Evolutionary conservation across 106 monocot species (phyloP).

Genomic region (Ottelia alismoides): DNA sequence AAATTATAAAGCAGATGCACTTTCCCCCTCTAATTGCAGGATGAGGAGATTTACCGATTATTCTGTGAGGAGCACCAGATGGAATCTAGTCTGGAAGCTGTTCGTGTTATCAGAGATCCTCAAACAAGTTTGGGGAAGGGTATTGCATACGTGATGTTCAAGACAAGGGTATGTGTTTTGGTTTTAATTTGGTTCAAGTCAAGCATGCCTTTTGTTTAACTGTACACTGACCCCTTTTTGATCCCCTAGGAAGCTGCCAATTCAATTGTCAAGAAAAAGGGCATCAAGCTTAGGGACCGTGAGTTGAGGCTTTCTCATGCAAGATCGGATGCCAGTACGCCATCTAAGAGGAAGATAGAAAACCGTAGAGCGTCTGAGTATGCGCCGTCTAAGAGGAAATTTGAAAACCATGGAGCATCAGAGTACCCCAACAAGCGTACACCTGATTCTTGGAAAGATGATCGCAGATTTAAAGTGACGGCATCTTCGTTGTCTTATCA

Average conservation of each 20-base stretch:
- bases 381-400: conserved; percentile 29
- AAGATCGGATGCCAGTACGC: conserved; percentile 28
- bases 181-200: not conserved
- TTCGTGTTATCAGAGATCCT: conserved; percentile 88
- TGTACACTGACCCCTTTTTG: not conserved
- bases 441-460: conserved; percentile 3
- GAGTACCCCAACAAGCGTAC: conserved; percentile 16
- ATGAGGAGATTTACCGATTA: conserved; percentile 84
- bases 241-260: conserved; percentile 68
- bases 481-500: conserved; percentile 61
- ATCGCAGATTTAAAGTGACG: conserved; percentile 23
- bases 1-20: not conserved
- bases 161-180: conserved; percentile 61
- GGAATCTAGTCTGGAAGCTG: conserved; percentile 56
- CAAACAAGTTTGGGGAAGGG: conserved; percentile 85
- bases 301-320: conserved; percentile 69
- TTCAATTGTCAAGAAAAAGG: conserved; percentile 25
- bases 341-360: conserved; percentile 6
- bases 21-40: conserved; percentile 30
- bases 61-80: conserved; percentile 43
- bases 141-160: conserved; percentile 88
- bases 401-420: not conserved
- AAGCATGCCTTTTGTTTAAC: not conserved
- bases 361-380: not conserved
- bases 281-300: conserved; percentile 68